Evolutionary conservation across 106 monocot species (phyloP).

Genomic region (Cymbidium sinense): DNA sequence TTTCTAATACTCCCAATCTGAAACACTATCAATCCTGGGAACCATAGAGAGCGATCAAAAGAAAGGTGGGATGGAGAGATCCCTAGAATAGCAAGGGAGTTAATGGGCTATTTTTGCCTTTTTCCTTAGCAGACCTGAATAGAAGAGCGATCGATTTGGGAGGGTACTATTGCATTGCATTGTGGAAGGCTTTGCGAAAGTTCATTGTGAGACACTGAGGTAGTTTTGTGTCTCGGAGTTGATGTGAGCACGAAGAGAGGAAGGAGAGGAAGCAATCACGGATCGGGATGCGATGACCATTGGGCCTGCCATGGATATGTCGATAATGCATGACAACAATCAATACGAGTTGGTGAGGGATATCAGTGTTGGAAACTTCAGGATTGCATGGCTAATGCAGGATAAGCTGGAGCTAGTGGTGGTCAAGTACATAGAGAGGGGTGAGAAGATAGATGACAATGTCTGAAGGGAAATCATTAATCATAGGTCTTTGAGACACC

Average conservation of each 20-base stretch:
- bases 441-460: slow-evolving; percentile 81
- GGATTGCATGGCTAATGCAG: slow-evolving; percentile 62
- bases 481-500: slow-evolving; percentile 68
- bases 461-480: slow-evolving; percentile 75
- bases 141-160: not conserved
- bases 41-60: not conserved
- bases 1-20: not conserved
- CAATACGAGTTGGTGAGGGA: too few species aligned
- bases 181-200: not conserved
- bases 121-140: not conserved
- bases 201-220: not conserved
- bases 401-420: slow-evolving; percentile 72
- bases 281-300: slow-evolving; percentile 59
- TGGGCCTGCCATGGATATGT: slow-evolving; percentile 51
- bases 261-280: slow-evolving; percentile 16
- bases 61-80: not conserved
- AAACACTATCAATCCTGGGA: not conserved
- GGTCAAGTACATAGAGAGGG: slow-evolving; percentile 77
- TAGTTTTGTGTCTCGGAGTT: not conserved
- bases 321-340: slow-evolving; percentile 84
- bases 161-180: not conserved
- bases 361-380: slow-evolving; percentile 74
- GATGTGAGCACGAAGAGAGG: slow-evolving; percentile 1
- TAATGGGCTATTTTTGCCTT: not conserved
- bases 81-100: not conserved